phyloP scores from a whole-genome alignment of 2,329 filamentous ascomycete genomes.

The Grosmannia serpens region DNA sequence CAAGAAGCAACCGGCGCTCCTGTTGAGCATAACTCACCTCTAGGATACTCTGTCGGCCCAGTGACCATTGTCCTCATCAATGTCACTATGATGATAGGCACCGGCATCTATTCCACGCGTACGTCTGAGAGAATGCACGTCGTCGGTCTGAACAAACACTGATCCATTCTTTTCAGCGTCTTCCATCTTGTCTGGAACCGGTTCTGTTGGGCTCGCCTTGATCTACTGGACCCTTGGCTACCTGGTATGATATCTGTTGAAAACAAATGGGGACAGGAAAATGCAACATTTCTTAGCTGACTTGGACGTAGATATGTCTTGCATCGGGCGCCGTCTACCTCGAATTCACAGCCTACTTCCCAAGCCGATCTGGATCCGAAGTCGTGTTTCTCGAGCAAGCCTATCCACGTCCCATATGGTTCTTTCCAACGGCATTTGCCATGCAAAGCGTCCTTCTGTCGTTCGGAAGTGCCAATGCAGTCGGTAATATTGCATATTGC shows the following conservation, averaged over 20 bases:
- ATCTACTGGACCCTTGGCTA: conserved; percentile 56
- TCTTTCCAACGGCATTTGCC: conserved; percentile 54
- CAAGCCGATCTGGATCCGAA: conserved; percentile 53
- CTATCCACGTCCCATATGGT: conserved; percentile 50
- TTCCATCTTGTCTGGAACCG: conserved; percentile 44
- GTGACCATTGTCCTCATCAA: conserved; percentile 48
- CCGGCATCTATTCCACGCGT: conserved; percentile 53
- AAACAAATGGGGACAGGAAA: too few relatives aligned
- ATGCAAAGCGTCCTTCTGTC: conserved; percentile 52
- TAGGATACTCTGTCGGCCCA: conserved; percentile 47
- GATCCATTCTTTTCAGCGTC: conserved; percentile 28
- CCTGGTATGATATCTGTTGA: conserved; percentile 31
- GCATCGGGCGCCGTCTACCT: conserved; percentile 48
- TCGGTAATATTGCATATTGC: conserved; percentile 23
- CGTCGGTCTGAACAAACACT: background rate
- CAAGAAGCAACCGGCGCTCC: conserved; percentile 52
- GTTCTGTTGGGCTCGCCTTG: conserved; percentile 49
- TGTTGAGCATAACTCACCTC: conserved; percentile 43
- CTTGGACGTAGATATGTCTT: conserved; percentile 29
- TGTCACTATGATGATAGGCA: conserved; percentile 51
- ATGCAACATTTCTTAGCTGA: background rate
- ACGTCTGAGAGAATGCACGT: conserved; percentile 15
- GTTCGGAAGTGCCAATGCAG: conserved; percentile 54
- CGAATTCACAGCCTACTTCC: conserved; percentile 54
- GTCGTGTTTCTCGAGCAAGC: conserved; percentile 60